phyloP scores from a whole-genome alignment of 441 rosid species.

The Jatropha multifida region DNA sequence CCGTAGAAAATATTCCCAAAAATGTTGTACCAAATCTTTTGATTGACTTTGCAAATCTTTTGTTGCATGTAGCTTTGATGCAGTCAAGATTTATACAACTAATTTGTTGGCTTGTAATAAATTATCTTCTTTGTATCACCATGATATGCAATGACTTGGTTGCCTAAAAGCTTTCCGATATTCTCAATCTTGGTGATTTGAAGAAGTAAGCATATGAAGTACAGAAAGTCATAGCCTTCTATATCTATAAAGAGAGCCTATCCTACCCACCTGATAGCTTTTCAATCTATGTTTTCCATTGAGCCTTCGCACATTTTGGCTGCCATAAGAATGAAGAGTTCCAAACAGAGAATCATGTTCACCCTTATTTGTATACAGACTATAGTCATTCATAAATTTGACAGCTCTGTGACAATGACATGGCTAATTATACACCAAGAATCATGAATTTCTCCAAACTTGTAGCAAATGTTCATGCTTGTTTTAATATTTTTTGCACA shows the following conservation, averaged over 20 bases:
- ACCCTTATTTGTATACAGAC: background rate
- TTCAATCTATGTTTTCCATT: no score
- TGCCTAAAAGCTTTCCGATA: background rate
- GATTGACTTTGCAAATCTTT: slow-evolving; percentile 1
- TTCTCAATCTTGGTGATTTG: background rate
- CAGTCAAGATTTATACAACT: background rate
- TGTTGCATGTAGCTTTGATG: slow-evolving; percentile 1
- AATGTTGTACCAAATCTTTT: background rate
- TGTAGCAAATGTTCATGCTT: background rate
- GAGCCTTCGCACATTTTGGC: no score
- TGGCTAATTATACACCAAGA: background rate
- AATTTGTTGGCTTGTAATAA: background rate
- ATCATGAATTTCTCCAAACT: background rate
- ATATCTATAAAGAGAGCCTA: no score
- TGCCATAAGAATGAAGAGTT: background rate
- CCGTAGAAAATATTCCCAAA: background rate
- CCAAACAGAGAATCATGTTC: background rate
- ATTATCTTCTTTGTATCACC: background rate
- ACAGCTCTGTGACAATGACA: background rate
- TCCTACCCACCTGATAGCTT: no score
- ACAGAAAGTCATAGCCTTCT: no score
- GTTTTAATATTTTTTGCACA: background rate
- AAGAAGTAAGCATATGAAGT: no score
- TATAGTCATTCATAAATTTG: background rate
- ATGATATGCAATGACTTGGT: background rate